Evolutionary conservation across 257 asterid genomes (phyloP).

Genomic region (Rehmannia glutinosa): DNA sequence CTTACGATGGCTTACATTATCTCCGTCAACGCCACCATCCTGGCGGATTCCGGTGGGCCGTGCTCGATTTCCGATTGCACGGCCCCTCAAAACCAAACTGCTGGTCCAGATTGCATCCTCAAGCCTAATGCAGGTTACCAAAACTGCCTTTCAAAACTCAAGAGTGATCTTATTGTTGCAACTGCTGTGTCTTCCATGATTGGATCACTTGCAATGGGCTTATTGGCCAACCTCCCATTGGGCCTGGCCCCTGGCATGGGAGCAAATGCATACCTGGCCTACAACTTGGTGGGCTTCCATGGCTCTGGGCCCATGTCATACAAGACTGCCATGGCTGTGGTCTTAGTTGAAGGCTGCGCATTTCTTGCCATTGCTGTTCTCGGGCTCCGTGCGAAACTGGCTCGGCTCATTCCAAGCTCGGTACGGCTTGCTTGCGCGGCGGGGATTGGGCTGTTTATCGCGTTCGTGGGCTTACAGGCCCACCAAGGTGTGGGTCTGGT

Average conservation of each 20-base stretch:
- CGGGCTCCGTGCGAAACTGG: conserved; percentile 73
- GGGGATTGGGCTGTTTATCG: conserved; percentile 71
- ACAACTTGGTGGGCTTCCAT: conserved; percentile 72
- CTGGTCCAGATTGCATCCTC: conserved; percentile 35
- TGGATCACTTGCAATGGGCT: conserved; percentile 69
- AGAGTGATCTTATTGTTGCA: conserved; percentile 57
- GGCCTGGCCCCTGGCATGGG: conserved; percentile 89
- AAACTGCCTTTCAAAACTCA: conserved; percentile 46
- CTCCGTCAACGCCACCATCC: conserved; percentile 66
- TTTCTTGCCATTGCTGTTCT: conserved; percentile 55
- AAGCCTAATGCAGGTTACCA: conserved; percentile 53
- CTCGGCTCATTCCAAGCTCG: conserved; percentile 53
- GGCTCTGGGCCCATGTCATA: conserved; percentile 59
- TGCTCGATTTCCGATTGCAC: conserved; percentile 50
- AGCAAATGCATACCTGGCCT: conserved; percentile 64
- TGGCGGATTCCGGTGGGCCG: conserved; percentile 63
- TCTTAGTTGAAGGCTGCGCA: conserved; percentile 57
- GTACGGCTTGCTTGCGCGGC: conserved; percentile 57
- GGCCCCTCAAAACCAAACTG: conserved; percentile 20
- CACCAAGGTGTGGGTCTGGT: conserved; percentile 67
- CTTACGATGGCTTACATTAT: conserved; percentile 81
- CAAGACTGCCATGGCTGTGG: conserved; percentile 63
- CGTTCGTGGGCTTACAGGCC: conserved; percentile 67
- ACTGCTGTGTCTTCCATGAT: conserved; percentile 69
- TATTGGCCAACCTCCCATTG: conserved; percentile 65